These are phyloP conservation scores for Cryptococcus sp. DNA, from an alignment of 1,284 basidiomycete species.

Conservation along the genomic window DNA sequence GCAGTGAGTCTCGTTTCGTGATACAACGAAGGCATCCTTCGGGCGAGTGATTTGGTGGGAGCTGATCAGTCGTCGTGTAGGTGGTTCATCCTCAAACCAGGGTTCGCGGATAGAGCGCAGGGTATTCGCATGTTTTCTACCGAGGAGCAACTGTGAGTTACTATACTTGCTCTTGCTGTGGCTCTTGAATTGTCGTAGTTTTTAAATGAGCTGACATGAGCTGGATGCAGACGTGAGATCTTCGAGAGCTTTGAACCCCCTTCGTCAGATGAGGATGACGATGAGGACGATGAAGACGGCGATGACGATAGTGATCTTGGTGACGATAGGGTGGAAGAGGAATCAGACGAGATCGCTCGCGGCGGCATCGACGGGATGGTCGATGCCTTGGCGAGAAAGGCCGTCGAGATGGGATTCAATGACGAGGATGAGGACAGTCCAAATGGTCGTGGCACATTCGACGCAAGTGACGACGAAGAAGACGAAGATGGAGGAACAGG, in stretches of 20 bases:
- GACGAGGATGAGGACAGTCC: constrained; percentile 8
- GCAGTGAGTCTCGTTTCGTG: constrained; percentile 53
- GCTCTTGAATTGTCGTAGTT: not conserved
- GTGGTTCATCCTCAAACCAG: constrained; percentile 94
- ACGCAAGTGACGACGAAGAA: constrained; percentile 56
- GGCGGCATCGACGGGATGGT: constrained; percentile 11
- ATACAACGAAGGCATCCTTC: too few relatives aligned
- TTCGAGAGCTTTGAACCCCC: constrained; percentile 80
- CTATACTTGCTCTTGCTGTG: not conserved
- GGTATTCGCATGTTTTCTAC: constrained; percentile 90
- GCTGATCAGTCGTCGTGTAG: constrained; percentile 15
- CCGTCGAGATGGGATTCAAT: constrained; percentile 17
- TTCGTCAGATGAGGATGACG: constrained; percentile 46
- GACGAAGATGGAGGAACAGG: constrained; percentile 57
- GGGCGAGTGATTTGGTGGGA: not conserved
- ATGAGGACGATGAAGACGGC: constrained; percentile 43
- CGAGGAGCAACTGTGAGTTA: constrained; percentile 64
- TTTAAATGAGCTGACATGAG: not conserved
- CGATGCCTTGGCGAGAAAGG: constrained; percentile 14
- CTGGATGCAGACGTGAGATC: constrained; percentile 59
- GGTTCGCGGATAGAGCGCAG: constrained; percentile 94
- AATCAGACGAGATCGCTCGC: constrained; percentile 61
- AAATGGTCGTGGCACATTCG: constrained; percentile 19
- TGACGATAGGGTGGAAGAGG: constrained; percentile 23
- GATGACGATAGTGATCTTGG: constrained; percentile 53